These are phyloP conservation scores for Phaeophleospora eucalypticola DNA, from an alignment of 2,329 filamentous ascomycete species.

Conservation along the genomic window DNA sequence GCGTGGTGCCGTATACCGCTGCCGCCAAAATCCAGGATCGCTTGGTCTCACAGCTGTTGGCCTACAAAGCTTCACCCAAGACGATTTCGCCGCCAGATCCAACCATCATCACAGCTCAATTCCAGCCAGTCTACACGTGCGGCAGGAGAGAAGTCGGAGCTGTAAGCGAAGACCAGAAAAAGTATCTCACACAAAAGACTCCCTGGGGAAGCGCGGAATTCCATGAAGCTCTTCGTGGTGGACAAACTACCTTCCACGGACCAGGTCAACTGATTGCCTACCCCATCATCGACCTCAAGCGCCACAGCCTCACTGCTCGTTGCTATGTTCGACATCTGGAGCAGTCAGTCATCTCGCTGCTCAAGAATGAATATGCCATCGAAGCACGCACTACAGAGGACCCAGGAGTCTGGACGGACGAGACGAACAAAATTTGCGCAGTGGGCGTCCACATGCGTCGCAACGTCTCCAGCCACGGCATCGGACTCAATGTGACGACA, in stretches of 20 bases:
- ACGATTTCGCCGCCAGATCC: conserved; percentile 44
- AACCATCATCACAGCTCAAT: conserved; percentile 76
- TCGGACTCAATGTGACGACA: conserved; percentile 72
- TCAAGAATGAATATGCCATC: conserved; percentile 56
- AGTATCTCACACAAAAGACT: conserved; percentile 34
- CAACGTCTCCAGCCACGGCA: conserved; percentile 77
- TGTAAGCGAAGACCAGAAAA: conserved; percentile 46
- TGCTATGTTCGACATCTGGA: conserved; percentile 78
- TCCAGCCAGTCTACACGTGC: conserved; percentile 80
- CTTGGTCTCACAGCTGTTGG: conserved; percentile 55
- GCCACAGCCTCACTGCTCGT: conserved; percentile 64
- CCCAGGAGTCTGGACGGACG: conserved; percentile 72
- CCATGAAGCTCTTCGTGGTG: conserved; percentile 71
- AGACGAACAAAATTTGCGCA: conserved; percentile 73
- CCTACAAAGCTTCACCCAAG: conserved; percentile 52
- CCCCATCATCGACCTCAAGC: conserved; percentile 77
- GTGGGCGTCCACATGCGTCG: conserved; percentile 86
- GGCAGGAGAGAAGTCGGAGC: conserved; percentile 69
- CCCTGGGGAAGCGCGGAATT: conserved; percentile 53
- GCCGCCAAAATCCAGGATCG: conserved; percentile 55
- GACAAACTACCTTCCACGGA: conserved; percentile 91
- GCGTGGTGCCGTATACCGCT: conserved; percentile 51
- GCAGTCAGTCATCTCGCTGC: conserved; percentile 64
- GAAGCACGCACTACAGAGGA: conserved; percentile 63
- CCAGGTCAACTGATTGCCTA: conserved; percentile 92